Evolutionary conservation across 1,284 basidiomycete genomes (phyloP).

Genomic region (Tilletia horrida): DNA sequence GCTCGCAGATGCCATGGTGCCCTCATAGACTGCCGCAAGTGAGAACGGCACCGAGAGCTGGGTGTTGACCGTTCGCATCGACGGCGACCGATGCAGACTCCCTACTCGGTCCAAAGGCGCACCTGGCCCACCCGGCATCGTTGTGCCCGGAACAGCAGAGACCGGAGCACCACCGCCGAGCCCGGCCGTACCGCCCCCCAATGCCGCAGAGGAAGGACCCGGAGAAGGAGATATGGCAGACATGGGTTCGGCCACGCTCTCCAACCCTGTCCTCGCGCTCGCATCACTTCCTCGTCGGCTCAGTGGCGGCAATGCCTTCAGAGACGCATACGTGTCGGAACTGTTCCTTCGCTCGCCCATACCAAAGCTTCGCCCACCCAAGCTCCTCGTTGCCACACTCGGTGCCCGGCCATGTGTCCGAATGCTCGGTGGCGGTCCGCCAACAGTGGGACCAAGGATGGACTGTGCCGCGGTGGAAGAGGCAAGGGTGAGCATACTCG

Average conservation of each 20-base stretch:
- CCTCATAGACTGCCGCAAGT: neutral
- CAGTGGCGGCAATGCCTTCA: conserved; percentile 47
- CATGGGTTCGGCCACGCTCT: conserved; percentile 34
- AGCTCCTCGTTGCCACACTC: conserved; percentile 29
- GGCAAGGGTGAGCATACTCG: conserved; percentile 84
- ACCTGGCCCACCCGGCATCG: conserved; percentile 18
- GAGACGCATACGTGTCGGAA: conserved; percentile 44
- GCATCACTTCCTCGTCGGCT: conserved; percentile 48
- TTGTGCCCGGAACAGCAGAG: neutral
- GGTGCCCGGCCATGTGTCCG: conserved; percentile 23
- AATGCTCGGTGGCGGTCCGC: conserved; percentile 22
- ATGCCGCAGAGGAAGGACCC: neutral
- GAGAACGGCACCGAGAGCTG: conserved; percentile 45
- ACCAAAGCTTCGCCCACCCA: conserved; percentile 35
- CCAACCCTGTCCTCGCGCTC: conserved; percentile 33
- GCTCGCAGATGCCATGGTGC: conserved; percentile 17
- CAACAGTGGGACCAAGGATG: conserved; percentile 28
- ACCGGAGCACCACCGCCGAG: neutral
- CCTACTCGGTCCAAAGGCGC: conserved; percentile 24
- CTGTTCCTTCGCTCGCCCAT: conserved; percentile 45
- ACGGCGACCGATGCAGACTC: conserved; percentile 45
- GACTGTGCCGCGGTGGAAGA: conserved; percentile 66
- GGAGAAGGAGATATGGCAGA: conserved; percentile 11
- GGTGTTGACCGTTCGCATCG: conserved; percentile 45
- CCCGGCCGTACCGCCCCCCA: neutral